These are phyloP conservation scores for Boletus rubroflammeus DNA, from an alignment of 768 basidiomycete species.

Conservation along the genomic window DNA sequence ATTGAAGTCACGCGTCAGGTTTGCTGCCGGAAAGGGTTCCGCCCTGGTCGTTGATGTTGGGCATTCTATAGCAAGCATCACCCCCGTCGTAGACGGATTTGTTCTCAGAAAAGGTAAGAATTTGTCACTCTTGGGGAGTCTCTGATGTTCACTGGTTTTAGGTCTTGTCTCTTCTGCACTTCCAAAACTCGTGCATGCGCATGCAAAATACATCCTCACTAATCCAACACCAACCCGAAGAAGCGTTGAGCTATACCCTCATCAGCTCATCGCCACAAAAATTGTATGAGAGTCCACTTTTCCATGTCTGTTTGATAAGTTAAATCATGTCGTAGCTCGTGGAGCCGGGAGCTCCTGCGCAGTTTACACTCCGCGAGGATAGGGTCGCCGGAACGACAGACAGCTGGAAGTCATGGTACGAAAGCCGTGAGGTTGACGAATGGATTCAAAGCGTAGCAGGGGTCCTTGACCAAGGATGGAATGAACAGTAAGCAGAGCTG, in stretches of 20 bases:
- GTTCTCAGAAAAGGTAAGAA: slow-evolving; percentile 86
- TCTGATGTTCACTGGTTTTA: slow-evolving; percentile 28
- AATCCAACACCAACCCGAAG: slow-evolving; percentile 46
- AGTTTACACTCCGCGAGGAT: slow-evolving; percentile 72
- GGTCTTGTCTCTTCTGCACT: slow-evolving; percentile 76
- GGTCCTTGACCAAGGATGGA: slow-evolving; percentile 84
- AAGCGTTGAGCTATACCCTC: slow-evolving; percentile 70
- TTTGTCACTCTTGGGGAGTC: background rate
- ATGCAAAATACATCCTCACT: slow-evolving; percentile 66
- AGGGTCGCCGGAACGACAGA: slow-evolving; percentile 68
- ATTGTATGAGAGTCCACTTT: slow-evolving; percentile 37
- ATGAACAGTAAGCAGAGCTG: slow-evolving; percentile 66
- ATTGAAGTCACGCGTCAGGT: slow-evolving; percentile 45
- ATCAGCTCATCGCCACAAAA: slow-evolving; percentile 88
- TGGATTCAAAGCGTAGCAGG: slow-evolving; percentile 90
- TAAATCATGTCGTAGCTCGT: slow-evolving; percentile 54
- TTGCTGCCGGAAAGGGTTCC: slow-evolving; percentile 96
- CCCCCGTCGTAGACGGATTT: slow-evolving; percentile 96
- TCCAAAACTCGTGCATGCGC: slow-evolving; percentile 76
- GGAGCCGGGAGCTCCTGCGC: slow-evolving; percentile 61
- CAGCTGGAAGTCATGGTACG: slow-evolving; percentile 79
- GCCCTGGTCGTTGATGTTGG: slow-evolving; percentile 95
- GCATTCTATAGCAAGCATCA: slow-evolving; percentile 83
- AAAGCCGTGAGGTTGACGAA: slow-evolving; percentile 82
- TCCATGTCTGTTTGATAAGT: background rate